Conservation (phyloP, 495 filamentous ascomycete genomes). For the Penicillium egyptiacum region DNA sequence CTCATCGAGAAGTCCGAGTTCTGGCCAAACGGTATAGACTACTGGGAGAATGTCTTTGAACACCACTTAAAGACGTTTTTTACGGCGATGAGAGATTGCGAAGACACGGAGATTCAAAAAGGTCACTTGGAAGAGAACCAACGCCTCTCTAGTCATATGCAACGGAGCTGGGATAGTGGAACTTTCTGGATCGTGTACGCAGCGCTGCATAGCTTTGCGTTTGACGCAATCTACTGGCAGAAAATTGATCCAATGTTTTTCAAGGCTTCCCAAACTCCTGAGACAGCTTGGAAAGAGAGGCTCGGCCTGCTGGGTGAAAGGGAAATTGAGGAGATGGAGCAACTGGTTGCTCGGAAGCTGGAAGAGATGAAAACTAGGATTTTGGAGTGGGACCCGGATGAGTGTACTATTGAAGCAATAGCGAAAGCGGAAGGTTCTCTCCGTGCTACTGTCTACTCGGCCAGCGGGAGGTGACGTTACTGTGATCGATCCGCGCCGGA, state of each 20-base stretch:
- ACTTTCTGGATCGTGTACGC: background rate
- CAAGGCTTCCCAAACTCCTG: background rate
- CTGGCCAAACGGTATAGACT: background rate
- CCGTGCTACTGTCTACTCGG: no score
- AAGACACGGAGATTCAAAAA: background rate
- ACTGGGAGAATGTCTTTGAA: background rate
- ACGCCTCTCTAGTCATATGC: background rate
- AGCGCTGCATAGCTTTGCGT: background rate
- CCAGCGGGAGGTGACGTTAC: no score
- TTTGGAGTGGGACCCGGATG: constrained; percentile 13
- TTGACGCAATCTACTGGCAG: background rate
- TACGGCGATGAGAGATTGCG: background rate
- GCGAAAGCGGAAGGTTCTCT: no score
- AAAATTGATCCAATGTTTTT: background rate
- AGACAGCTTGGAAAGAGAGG: constrained; percentile 15
- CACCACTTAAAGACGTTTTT: background rate
- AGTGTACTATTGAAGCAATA: background rate
- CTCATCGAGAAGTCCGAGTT: constrained; percentile 12
- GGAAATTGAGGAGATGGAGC: constrained; percentile 13
- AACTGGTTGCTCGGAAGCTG: constrained; percentile 7
- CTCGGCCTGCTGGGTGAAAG: constrained; percentile 4
- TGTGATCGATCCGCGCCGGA: no score
- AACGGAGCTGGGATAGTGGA: background rate
- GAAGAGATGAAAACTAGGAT: constrained; percentile 6
- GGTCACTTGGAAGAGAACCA: background rate